phyloP scores from a whole-genome alignment of 1,284 basidiomycete species.

The Boletellus dicymbophilus region DNA sequence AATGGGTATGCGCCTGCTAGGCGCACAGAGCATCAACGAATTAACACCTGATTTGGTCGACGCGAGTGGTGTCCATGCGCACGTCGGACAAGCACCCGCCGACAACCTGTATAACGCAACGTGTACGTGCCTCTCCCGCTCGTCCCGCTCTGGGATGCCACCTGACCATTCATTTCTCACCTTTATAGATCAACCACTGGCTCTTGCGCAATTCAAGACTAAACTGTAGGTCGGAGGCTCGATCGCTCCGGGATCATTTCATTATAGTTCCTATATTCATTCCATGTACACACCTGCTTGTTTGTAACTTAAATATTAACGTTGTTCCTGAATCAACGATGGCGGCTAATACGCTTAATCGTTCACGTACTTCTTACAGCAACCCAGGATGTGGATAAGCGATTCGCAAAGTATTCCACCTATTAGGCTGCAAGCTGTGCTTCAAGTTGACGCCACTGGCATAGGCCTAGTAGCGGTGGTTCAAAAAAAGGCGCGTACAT shows the following conservation, averaged over 20 bases:
- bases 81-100: conserved; percentile 42
- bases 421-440: no score
- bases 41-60: conserved; percentile 61
- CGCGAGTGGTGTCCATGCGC: conserved; percentile 39
- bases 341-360: no score
- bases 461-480: no score
- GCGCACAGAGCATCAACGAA: conserved; percentile 55
- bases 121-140: conserved; percentile 41
- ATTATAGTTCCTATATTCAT: no score
- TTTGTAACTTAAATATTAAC: no score
- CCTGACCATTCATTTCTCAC: not conserved
- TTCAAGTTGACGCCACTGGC: no score
- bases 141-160: not conserved
- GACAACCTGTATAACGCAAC: conserved; percentile 53
- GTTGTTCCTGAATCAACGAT: no score
- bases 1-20: conserved; percentile 61
- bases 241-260: not conserved
- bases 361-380: no score
- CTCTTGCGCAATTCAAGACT: conserved; percentile 30
- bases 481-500: no score
- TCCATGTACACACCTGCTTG: not conserved
- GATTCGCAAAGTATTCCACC: no score
- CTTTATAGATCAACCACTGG: conserved; percentile 32
- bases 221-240: conserved; percentile 14
- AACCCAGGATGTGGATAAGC: no score